A percentile compares a stretch with the other conserved stretches of the same genome.
These are phyloP conservation scores for Mycotypha africana DNA, from an alignment of 371 early-diverging fungal genomes.

Conservation along the genomic window DNA sequence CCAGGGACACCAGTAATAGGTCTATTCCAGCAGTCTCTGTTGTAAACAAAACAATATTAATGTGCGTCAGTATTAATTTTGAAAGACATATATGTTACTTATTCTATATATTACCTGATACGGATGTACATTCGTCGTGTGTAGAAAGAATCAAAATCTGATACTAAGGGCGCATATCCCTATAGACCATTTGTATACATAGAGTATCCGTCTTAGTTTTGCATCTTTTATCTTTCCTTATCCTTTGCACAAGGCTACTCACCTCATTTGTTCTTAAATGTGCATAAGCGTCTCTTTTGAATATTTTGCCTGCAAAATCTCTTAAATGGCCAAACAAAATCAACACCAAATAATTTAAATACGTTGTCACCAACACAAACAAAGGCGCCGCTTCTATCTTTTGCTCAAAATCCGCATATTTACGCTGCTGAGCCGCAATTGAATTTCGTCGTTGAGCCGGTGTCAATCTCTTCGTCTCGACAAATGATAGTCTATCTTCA, in stretches of 20 bases:
- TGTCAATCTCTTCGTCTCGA: constrained; percentile 15
- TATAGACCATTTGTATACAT: constrained; percentile 6
- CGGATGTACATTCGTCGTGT: constrained; percentile 92
- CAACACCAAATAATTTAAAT: constrained; percentile 92
- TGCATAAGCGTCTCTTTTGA: constrained; percentile 63
- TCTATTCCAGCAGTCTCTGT: constrained; percentile 62
- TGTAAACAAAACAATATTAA: background rate
- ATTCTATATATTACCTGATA: constrained; percentile 54
- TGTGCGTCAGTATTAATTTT: constrained; percentile 17
- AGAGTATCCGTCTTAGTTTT: background rate
- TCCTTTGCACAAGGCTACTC: no score
- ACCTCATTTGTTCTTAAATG: constrained; percentile 71
- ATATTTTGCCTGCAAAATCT: constrained; percentile 82
- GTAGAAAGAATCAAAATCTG: constrained; percentile 98
- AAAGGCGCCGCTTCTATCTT: constrained; percentile 57
- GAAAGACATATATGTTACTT: constrained; percentile 83
- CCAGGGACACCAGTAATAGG: constrained; percentile 23
- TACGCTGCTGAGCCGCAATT: constrained; percentile 36
- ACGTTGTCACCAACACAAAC: constrained; percentile 86
- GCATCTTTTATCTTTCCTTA: no score
- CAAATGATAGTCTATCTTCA: constrained; percentile 7
- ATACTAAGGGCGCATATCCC: constrained; percentile 88
- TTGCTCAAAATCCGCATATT: constrained; percentile 39
- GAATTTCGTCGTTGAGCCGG: constrained; percentile 46
- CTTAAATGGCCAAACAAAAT: constrained; percentile 92